Evolutionary conservation across 2,329 filamentous ascomycete genomes (phyloP).

Genomic region (Botrytis tulipae): DNA sequence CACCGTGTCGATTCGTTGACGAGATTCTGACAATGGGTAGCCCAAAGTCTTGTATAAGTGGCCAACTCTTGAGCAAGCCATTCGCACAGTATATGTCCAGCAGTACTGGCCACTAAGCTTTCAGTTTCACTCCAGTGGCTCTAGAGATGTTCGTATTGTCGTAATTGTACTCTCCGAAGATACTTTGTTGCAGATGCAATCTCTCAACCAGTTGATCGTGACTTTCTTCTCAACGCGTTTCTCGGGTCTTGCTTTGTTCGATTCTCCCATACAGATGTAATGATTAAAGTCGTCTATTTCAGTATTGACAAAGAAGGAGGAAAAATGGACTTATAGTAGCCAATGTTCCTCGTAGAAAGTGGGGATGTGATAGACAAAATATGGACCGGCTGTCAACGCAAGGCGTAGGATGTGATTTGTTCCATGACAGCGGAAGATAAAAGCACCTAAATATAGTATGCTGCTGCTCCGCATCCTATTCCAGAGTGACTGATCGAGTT

Average conservation of each 20-base stretch:
- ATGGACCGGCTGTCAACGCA: not conserved
- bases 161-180: not conserved
- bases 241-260: not conserved
- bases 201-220: not conserved
- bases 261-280: not conserved
- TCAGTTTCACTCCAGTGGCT: not conserved
- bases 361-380: not conserved
- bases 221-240: not conserved
- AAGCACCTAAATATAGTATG: not conserved
- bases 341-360: not conserved
- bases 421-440: not conserved
- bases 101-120: not conserved
- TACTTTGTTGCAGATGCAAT: no score
- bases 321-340: not conserved
- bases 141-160: not conserved
- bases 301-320: not conserved
- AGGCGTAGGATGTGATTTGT: not conserved
- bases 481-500: not conserved
- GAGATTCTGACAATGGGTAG: not conserved
- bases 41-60: no score
- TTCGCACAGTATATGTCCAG: no score
- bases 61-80: no score
- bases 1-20: no score
- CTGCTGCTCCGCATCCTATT: no score
- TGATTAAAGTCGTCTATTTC: not conserved